Base-by-base conservation (phyloP, 2,329 filamentous ascomycete genomes). In the Paecilomyces niveus region DNA sequence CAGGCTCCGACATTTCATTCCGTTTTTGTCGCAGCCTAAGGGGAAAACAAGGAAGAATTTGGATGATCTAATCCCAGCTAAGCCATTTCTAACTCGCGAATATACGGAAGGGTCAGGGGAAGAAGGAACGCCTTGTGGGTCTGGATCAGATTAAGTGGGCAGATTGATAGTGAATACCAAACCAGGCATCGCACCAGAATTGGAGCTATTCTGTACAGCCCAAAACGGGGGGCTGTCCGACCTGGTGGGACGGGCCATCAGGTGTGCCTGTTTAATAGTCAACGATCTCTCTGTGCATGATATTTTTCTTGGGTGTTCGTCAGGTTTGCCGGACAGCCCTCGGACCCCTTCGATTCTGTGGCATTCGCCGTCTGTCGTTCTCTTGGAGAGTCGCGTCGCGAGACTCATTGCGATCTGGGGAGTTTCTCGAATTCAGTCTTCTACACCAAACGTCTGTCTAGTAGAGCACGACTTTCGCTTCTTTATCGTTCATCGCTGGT, bases 401-500 rank as follows among this genome's bases (percentile, higher is more conserved):
- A 1, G 39, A 45, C 39, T 45, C 39, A 45, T 45, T 9, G 10
- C 5, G 15, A 45, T 51, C 57, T 54, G 49, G 54, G 21, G 29
- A 26, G 11, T 13, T 21, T 53, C 51, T 29, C 52, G 39, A 24
- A 35, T 32, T 50, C 54, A 56, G 29, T 53, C 33, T 59, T 49
- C 26, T 29, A 31, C n/a, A n/a, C 49, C 45, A 35, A 10, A 18
- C 32, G 33, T 13, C 26, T 22, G 5, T 39, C n/a, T n/a, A 15
- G 26, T 9, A 35, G 53, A 35, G 53, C 53, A 21, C 29, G 33
- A 39, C 54, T 39, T 55, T 56, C 39, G 54, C 32, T 56, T 26
- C 29, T 24, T 58, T 56, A 15, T 59, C 39, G n/a, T 59, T 60
- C 45, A 62, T 62, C 57, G 58, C 57, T 58, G 57, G 68, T 61